Conservation (phyloP, 371 early-diverging fungal species). For the Circinella minor region DNA sequence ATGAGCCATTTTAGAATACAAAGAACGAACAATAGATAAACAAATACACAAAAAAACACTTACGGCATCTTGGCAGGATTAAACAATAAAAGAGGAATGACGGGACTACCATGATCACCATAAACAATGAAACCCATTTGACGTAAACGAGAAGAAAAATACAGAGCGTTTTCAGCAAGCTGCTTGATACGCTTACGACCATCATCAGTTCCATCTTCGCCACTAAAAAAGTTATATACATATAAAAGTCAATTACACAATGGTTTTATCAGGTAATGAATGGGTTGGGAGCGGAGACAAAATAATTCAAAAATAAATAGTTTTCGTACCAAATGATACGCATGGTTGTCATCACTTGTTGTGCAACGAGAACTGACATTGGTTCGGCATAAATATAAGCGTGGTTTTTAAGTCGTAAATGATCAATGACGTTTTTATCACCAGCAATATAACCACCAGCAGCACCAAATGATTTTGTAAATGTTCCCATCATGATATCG, state of each 20-base stretch:
- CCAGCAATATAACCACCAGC: conserved; percentile 98
- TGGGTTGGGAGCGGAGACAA: background rate
- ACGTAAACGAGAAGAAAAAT: conserved; percentile 83
- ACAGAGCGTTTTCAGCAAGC: conserved; percentile 88
- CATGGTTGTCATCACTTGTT: conserved; percentile 93
- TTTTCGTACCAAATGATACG: conserved; percentile 66
- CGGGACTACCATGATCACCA: conserved; percentile 94
- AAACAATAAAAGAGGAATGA: conserved; percentile 96
- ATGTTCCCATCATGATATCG: conserved; percentile 99
- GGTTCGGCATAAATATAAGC: conserved; percentile 93
- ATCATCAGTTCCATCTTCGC: conserved; percentile 81
- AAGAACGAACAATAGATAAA: background rate
- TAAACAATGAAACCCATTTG: conserved; percentile 96
- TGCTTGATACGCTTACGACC: conserved; percentile 85
- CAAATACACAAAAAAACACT: conserved; percentile 10
- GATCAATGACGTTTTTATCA: conserved; percentile 79
- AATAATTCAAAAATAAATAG: background rate
- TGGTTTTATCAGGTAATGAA: no score
- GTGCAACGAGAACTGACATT: conserved; percentile 90
- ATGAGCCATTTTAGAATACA: background rate
- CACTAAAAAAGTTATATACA: conserved; percentile 47
- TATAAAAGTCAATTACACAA: background rate
- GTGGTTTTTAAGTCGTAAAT: conserved; percentile 83
- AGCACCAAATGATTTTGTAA: conserved; percentile 99
- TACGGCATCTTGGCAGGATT: conserved; percentile 97